Percentiles rank a stretch among this genome's conserved stretches.
Evolutionary conservation across 495 filamentous ascomycete genomes (phyloP).

Genomic region (Beverwykella pulmonaria): DNA sequence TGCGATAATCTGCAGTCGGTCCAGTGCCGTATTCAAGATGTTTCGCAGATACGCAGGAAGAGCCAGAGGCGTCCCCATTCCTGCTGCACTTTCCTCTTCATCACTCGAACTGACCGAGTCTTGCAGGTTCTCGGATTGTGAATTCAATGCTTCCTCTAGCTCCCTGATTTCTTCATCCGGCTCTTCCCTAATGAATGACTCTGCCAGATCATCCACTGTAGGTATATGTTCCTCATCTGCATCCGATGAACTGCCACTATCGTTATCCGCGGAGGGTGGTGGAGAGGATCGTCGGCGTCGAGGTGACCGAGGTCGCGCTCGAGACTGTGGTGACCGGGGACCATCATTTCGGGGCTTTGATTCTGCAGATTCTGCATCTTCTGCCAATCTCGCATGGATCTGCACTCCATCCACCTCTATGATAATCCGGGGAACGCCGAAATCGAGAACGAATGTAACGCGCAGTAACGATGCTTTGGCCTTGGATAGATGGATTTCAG

Average conservation of each 20-base stretch:
- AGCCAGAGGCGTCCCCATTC: constrained; percentile 71
- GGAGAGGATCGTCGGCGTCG: constrained; percentile 1
- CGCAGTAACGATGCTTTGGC: constrained; percentile 71
- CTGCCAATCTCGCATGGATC: constrained; percentile 56
- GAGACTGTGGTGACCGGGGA: neutral
- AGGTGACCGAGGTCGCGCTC: neutral
- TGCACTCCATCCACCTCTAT: constrained; percentile 79
- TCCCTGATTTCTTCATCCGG: constrained; percentile 72
- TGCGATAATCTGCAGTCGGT: constrained; percentile 74
- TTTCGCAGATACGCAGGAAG: constrained; percentile 80
- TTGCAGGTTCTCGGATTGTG: constrained; percentile 66
- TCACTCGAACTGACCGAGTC: constrained; percentile 51
- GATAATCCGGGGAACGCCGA: constrained; percentile 75
- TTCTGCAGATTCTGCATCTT: constrained; percentile 18
- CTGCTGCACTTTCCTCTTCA: constrained; percentile 64
- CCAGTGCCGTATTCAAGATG: constrained; percentile 79
- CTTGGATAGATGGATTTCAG: constrained; percentile 65
- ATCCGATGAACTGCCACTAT: constrained; percentile 36
- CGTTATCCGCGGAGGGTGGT: constrained; percentile 6
- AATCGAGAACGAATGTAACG: constrained; percentile 77
- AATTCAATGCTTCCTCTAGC: constrained; percentile 73
- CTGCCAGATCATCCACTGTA: constrained; percentile 78
- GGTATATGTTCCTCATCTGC: constrained; percentile 59
- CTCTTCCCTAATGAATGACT: constrained; percentile 84
- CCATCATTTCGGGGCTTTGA: constrained; percentile 16